These are phyloP conservation scores for Nicotiana sylvestris DNA, from an alignment of 257 asterid genomes.

Conservation along the genomic window DNA sequence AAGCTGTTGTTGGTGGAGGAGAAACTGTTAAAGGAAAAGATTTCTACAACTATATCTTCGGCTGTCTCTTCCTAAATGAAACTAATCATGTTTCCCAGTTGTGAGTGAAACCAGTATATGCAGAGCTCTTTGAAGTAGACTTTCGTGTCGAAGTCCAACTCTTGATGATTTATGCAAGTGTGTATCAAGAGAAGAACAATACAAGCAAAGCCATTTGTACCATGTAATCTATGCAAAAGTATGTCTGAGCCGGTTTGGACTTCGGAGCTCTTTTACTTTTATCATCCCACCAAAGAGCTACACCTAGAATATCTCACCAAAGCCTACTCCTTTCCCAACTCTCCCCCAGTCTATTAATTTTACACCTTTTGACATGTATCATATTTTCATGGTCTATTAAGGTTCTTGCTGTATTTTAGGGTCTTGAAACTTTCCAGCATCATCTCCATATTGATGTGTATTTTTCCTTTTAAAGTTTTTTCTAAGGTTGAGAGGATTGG, in stretches of 20 bases:
- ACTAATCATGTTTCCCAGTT: slow-evolving; percentile 64
- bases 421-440: background rate
- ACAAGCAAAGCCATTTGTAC: background rate
- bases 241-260: background rate
- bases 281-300: background rate
- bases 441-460: background rate
- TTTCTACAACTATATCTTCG: slow-evolving; percentile 73
- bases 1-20: slow-evolving; percentile 45
- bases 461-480: background rate
- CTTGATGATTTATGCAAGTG: background rate
- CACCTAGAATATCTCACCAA: background rate
- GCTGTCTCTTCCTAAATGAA: slow-evolving; percentile 89
- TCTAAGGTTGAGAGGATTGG: background rate
- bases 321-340: background rate
- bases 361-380: background rate
- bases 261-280: background rate
- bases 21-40: slow-evolving; percentile 55
- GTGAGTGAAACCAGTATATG: slow-evolving; percentile 15
- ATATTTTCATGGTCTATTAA: background rate
- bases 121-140: background rate
- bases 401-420: background rate
- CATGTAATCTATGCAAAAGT: background rate
- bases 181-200: background rate
- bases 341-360: background rate
- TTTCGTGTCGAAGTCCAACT: background rate